Conservation (phyloP, 1,284 basidiomycete genomes). For the Laetiporus sulphureus region DNA sequence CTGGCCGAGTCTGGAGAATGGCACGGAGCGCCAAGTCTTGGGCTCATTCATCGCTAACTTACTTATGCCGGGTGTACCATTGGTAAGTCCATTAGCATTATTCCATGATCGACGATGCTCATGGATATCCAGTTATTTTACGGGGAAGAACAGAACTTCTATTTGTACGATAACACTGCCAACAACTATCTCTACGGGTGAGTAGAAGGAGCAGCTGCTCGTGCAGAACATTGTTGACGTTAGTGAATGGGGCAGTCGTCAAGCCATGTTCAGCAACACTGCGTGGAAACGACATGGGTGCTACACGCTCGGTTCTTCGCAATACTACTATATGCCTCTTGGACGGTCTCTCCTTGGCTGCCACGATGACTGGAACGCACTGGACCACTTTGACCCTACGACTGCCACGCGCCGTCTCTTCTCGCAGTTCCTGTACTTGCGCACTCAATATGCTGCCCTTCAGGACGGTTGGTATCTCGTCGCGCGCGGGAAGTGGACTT, state of each 20-base stretch:
- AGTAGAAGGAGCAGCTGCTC: slow-evolving; percentile 17
- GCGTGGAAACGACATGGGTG: slow-evolving; percentile 93
- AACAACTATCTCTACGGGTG: slow-evolving; percentile 85
- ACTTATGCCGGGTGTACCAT: slow-evolving; percentile 81
- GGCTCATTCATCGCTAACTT: slow-evolving; percentile 74
- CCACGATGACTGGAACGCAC: slow-evolving; percentile 80
- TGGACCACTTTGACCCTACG: slow-evolving; percentile 92
- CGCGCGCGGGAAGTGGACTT: slow-evolving; percentile 79
- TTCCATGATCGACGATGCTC: neutral
- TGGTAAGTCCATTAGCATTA: slow-evolving; percentile 37
- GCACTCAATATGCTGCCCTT: slow-evolving; percentile 60
- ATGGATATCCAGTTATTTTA: slow-evolving; percentile 54
- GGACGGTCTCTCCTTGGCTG: slow-evolving; percentile 76
- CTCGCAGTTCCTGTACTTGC: slow-evolving; percentile 66
- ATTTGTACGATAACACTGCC: slow-evolving; percentile 77
- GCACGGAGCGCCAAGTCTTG: slow-evolving; percentile 67
- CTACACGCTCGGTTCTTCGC: slow-evolving; percentile 80
- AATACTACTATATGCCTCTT: slow-evolving; percentile 87
- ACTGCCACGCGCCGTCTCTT: slow-evolving; percentile 68
- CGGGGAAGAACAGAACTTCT: slow-evolving; percentile 86
- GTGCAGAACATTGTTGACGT: neutral
- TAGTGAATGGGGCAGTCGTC: slow-evolving; percentile 51
- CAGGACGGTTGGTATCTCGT: slow-evolving; percentile 83
- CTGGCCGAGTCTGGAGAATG: slow-evolving; percentile 84
- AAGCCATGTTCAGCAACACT: slow-evolving; percentile 77